Base-by-base conservation (phyloP, 2,329 filamentous ascomycete species). In the Cladosporium austrohemisphaericum region DNA sequence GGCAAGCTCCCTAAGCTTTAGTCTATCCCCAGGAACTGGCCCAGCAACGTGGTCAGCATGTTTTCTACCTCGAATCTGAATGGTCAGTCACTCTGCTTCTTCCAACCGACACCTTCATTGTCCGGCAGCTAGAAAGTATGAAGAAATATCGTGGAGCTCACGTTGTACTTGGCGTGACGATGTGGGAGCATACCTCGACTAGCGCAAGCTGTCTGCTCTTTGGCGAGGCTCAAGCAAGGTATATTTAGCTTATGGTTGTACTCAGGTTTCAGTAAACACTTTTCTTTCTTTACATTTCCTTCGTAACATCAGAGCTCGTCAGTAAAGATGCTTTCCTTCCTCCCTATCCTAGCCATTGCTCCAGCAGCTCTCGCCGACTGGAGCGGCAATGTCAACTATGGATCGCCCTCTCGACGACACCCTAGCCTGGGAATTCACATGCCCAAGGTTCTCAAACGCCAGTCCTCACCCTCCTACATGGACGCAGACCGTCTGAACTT, bases 331-430 rank as follows among this genome's bases (percentile, higher is more conserved):
- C 25, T 50, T 13, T 50, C 38, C 14, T 7, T 41, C 32, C 4
- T 50, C 10, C 22, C 20, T 13, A 14, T 50, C 22, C 47, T 50
- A 14, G 47, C 38, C 10, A 13, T 50, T 23, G 32, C 40, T 11
- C 47, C 47, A 29, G 38, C 47, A 23, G 38, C 22, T 5, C 31
- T 50, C 5, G 47, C 47, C n/a, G 47, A 50, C 29, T 50, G 40
- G 37, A 43, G 31, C 23, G 53, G 52, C 48, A 86, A 86, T 60
- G 64, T 86, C 55, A 86, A 86, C 66, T 87, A 85, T 64, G 71
- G 74, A 46, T 83, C 78, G 60, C 83, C 84, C 6, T 87, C 83
- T 1, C 71, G 76, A 19, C 75, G 80, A 25, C 84, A 87, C 55
- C 73, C 76, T 5, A 70, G 72, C 36, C 72, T 87, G 8, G 84